phyloP scores from a whole-genome alignment of 805 yeast species.

The Ogataea minuta region DNA sequence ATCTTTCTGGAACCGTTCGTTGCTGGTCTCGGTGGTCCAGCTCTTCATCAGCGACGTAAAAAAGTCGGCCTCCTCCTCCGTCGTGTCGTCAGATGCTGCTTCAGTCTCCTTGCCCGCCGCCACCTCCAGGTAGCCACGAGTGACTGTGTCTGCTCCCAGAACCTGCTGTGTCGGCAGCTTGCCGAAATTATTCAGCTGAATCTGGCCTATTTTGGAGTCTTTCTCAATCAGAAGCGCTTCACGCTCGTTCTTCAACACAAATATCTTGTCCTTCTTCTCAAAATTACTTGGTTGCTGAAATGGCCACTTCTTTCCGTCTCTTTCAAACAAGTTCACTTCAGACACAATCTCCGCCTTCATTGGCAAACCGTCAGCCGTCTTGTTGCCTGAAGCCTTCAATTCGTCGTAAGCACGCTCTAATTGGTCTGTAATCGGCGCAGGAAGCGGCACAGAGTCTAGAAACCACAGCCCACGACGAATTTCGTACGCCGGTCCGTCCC shows the following conservation, averaged over 20 bases:
- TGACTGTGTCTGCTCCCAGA: conserved; percentile 48
- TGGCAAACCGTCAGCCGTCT: conserved; percentile 5
- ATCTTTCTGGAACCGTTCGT: conserved; percentile 42
- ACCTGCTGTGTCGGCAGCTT: conserved; percentile 29
- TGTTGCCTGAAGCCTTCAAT: conserved; percentile 25
- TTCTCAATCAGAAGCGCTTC: conserved; percentile 27
- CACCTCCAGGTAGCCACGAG: conserved; percentile 43
- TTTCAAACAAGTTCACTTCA: conserved; percentile 29
- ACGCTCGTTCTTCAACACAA: conserved; percentile 26
- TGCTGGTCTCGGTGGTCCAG: conserved; percentile 18
- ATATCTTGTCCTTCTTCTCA: conserved; percentile 27
- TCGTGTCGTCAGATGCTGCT: conserved; percentile 1
- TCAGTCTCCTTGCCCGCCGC: conserved; percentile 6
- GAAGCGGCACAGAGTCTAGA: conserved; percentile 54
- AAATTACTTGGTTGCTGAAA: conserved; percentile 24
- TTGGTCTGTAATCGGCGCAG: conserved; percentile 46
- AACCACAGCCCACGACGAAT: conserved; percentile 89
- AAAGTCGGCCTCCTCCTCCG: conserved; percentile 5
- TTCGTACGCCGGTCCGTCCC: conserved; percentile 86
- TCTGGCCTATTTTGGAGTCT: conserved; percentile 28
- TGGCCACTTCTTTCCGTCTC: conserved; percentile 30
- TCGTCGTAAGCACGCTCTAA: conserved; percentile 56
- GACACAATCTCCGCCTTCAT: conserved; percentile 19
- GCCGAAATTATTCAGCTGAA: conserved; percentile 28
- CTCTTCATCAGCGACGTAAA: conserved; percentile 13